Evolutionary conservation across 352 stramenopile species (phyloP).

Genomic region (Globisporangium iwayamae): DNA sequence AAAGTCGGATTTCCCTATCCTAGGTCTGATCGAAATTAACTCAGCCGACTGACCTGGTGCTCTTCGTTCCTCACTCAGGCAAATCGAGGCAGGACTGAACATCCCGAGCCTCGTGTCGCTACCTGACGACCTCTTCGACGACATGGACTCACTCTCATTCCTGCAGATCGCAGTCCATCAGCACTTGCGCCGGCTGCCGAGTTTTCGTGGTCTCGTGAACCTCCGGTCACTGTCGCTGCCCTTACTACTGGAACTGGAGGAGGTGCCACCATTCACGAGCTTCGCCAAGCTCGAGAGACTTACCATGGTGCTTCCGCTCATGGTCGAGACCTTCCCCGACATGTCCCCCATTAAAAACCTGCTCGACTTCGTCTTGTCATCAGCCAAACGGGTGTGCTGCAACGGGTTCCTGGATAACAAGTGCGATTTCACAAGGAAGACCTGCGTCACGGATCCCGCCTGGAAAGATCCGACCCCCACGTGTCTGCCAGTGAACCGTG

Average conservation of each 20-base stretch:
- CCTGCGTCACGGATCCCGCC: not conserved
- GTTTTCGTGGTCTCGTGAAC: not conserved
- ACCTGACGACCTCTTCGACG: not conserved
- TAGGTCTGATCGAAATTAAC: too few relatives aligned
- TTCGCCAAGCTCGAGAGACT: not conserved
- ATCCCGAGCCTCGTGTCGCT: not conserved
- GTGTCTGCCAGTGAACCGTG: not conserved
- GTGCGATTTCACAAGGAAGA: slow-evolving; percentile 9
- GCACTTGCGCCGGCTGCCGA: not conserved
- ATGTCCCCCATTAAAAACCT: slow-evolving; percentile 6
- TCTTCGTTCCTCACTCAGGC: not conserved
- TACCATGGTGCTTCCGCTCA: not conserved
- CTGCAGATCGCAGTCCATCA: not conserved
- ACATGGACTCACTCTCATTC: not conserved
- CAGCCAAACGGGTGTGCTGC: slow-evolving; percentile 5
- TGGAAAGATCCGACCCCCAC: not conserved
- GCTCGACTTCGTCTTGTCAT: slow-evolving; percentile 1
- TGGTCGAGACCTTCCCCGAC: slow-evolving; percentile 9
- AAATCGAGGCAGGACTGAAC: not conserved
- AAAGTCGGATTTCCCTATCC: too few relatives aligned
- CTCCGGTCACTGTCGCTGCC: not conserved
- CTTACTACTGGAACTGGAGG: not conserved
- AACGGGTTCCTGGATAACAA: slow-evolving; percentile 14
- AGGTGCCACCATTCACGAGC: not conserved
- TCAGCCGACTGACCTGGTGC: too few relatives aligned